Percentiles rank a stretch among this genome's conserved stretches.
phyloP scores from a whole-genome alignment of 2,329 filamentous ascomycete species.

The Exophiala calicioides region DNA sequence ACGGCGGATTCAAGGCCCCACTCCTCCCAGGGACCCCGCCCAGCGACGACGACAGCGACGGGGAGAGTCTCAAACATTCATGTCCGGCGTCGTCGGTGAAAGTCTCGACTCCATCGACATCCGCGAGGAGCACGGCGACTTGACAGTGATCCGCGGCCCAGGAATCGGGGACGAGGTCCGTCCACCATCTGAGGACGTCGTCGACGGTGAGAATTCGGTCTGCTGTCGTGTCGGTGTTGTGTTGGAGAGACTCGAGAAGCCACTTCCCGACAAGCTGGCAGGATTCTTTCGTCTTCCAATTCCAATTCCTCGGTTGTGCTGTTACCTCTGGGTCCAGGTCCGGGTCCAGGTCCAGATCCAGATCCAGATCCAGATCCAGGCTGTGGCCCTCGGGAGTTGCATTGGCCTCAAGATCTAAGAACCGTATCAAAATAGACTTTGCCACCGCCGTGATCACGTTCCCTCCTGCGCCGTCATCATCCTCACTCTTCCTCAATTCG shows the following conservation, averaged over 20 bases:
- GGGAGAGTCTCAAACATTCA: constrained; percentile 10
- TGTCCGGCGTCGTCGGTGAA: constrained; percentile 1
- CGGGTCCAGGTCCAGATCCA: background rate
- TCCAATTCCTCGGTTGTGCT: background rate
- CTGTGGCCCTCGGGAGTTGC: background rate
- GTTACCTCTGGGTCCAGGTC: background rate
- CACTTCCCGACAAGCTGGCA: constrained; percentile 10
- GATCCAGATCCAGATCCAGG: background rate
- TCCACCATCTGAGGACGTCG: constrained; percentile 20
- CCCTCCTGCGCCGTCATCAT: constrained; percentile 5
- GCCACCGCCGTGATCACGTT: constrained; percentile 7
- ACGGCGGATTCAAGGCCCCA: background rate
- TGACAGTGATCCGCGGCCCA: constrained; percentile 25
- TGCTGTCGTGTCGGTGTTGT: background rate
- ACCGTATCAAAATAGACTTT: constrained; percentile 16
- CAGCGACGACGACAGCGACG: background rate
- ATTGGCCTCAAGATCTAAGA: background rate
- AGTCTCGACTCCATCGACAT: constrained; percentile 4
- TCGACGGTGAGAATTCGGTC: constrained; percentile 5
- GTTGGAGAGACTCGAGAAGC: constrained; percentile 9
- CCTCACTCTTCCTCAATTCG: constrained; percentile 2
- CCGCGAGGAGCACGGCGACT: constrained; percentile 9
- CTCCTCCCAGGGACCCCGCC: background rate
- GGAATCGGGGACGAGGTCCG: constrained; percentile 19
- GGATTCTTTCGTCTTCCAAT: background rate